Base-by-base conservation (phyloP, 1,284 basidiomycete genomes). In the Heterobasidion annosum region DNA sequence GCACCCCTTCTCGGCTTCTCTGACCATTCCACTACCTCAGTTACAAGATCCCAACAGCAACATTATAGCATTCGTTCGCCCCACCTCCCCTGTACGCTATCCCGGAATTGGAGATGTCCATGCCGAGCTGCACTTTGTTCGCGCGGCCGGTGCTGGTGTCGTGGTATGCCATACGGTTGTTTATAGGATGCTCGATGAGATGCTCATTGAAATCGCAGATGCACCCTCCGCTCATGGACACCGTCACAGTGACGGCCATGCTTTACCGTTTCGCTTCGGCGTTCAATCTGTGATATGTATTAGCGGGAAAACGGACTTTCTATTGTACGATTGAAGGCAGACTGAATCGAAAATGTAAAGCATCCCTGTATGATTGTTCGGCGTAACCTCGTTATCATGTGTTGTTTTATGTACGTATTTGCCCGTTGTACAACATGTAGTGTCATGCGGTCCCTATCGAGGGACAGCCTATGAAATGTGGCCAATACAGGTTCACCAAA, bases 151-250 rank as follows among this genome's bases (percentile, higher is more conserved):
- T 52, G 78, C 82, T 62, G 88, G 88, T 52, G 87, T 88, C 56
- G 85, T 91, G 70, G 88, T 91, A 70, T 71, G 84, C 68, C 47
- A 54, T 54, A 51, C 52, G 32, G 18, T 19, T 37, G 46, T 61
- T 56, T 34, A 50, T 8, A 8, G 25, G 25, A 25, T 40, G n/a
- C n/a, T 40, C n/a, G 42, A 47, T 25, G 19, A 25, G 19, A 40
- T 32, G 42, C 18, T 25, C 15, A 51, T 47, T 34, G 34, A 51
- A 43, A 18, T 18, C 59, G 53, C 65, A 90, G 88, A 87, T 82
- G 73, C 88, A 90, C 65, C 88, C 88, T 54, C 88, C 89, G 57
- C 82, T 91, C 69, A 91, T 91, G 88, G 88, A 91, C 73, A 82
- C 81, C 50, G 87, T 91, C 57, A 84, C 83, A 40, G 81, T 91